Evolutionary conservation across 805 yeast genomes (phyloP).

Genomic region (Yarrowia divulgata): DNA sequence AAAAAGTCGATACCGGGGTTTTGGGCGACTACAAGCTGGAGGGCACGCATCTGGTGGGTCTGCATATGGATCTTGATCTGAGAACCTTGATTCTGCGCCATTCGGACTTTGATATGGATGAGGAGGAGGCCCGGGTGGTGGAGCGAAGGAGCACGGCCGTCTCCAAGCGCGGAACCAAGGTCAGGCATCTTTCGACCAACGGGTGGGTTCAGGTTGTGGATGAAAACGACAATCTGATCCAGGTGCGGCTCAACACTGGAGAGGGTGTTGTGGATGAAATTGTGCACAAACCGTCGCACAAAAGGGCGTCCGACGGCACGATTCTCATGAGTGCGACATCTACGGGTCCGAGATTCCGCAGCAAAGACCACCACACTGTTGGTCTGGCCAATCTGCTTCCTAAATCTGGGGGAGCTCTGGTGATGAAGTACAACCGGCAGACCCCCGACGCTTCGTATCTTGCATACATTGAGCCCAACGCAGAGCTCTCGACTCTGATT

Average conservation of each 20-base stretch:
- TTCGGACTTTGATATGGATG: not conserved
- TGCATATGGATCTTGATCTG: not conserved
- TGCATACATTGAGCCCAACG: not conserved
- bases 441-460: not conserved
- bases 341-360: not conserved
- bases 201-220: not conserved
- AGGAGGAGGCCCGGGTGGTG: not conserved
- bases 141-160: too few species aligned
- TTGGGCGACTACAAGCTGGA: slow-evolving; percentile 1
- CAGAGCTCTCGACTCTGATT: not conserved
- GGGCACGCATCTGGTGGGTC: slow-evolving; percentile 1
- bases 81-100: not conserved
- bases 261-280: not conserved
- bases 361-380: not conserved
- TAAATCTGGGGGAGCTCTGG: not conserved
- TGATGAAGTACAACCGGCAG: not conserved
- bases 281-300: not conserved
- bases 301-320: not conserved
- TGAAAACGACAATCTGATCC: not conserved
- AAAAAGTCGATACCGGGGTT: not conserved
- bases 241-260: not conserved
- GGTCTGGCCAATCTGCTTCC: not conserved
- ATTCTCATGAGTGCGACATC: not conserved
- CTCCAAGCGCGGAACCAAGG: not conserved
- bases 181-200: not conserved